These are phyloP conservation scores for Monosporascus sp. DNA, from an alignment of 2,329 filamentous ascomycete genomes.

Conservation along the genomic window DNA sequence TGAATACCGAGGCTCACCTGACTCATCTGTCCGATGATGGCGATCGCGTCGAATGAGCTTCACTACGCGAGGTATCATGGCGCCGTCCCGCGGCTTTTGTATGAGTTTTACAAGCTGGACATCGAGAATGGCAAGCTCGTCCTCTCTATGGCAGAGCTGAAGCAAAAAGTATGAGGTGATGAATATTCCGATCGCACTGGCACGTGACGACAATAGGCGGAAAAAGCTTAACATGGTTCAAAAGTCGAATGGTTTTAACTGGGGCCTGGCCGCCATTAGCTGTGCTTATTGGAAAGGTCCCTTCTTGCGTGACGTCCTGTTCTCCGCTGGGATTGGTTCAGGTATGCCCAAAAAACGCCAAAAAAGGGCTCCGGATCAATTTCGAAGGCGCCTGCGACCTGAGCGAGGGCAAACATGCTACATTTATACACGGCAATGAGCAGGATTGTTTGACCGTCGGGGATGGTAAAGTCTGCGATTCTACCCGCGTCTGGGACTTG, in stretches of 20 bases:
- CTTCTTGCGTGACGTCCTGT: slow-evolving; percentile 38
- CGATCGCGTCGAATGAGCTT: slow-evolving; percentile 43
- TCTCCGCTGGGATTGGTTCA: slow-evolving; percentile 32
- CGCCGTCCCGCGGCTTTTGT: slow-evolving; percentile 43
- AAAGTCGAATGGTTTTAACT: slow-evolving; percentile 43
- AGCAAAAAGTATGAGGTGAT: slow-evolving; percentile 24
- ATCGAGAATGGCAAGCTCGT: slow-evolving; percentile 32
- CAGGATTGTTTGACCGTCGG: neutral
- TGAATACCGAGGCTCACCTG: slow-evolving; percentile 44
- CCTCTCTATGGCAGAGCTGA: slow-evolving; percentile 39
- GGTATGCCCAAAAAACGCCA: slow-evolving; percentile 27
- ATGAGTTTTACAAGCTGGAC: slow-evolving; percentile 41
- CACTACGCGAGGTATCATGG: slow-evolving; percentile 51
- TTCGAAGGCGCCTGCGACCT: slow-evolving; percentile 44
- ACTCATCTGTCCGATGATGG: slow-evolving; percentile 38
- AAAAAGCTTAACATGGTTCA: slow-evolving; percentile 48
- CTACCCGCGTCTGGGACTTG: neutral
- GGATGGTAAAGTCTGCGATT: neutral
- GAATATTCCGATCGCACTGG: neutral
- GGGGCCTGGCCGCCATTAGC: slow-evolving; percentile 38
- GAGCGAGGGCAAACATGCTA: slow-evolving; percentile 30
- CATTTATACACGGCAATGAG: slow-evolving; percentile 18
- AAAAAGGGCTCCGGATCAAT: slow-evolving; percentile 29
- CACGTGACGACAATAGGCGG: slow-evolving; percentile 22
- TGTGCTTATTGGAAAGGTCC: slow-evolving; percentile 48